phyloP scores from a whole-genome alignment of 2,329 filamentous ascomycete species.

The Metarhizium guizhouense region DNA sequence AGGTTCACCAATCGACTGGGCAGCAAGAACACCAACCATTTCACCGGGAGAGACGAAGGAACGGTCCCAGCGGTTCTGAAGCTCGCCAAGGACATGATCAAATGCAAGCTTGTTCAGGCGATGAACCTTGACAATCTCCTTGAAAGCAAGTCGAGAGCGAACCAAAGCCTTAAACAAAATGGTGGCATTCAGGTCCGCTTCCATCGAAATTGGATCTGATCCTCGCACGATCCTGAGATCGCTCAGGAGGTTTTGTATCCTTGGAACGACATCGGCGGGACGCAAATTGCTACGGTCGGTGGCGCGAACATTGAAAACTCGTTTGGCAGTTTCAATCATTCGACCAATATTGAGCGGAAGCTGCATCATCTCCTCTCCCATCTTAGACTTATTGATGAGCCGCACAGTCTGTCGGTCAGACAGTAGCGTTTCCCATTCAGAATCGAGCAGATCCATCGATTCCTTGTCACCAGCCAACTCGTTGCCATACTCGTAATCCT shows the following conservation, averaged over 20 bases:
- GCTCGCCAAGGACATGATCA: slow-evolving; percentile 81
- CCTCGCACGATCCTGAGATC: slow-evolving; percentile 81
- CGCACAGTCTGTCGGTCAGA: slow-evolving; percentile 71
- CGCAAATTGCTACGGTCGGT: slow-evolving; percentile 81
- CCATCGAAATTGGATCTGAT: slow-evolving; percentile 67
- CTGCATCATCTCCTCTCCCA: slow-evolving; percentile 79
- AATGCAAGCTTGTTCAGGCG: slow-evolving; percentile 86
- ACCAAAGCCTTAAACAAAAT: slow-evolving; percentile 87
- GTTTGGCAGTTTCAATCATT: slow-evolving; percentile 83
- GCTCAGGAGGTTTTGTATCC: slow-evolving; percentile 65
- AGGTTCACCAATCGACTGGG: slow-evolving; percentile 96
- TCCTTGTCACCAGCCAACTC: slow-evolving; percentile 83
- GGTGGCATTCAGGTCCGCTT: slow-evolving; percentile 83
- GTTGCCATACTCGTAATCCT: slow-evolving; percentile 63
- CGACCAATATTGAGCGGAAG: slow-evolving; percentile 85
- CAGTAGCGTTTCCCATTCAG: slow-evolving; percentile 73
- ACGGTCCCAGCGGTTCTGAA: slow-evolving; percentile 81
- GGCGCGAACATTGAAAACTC: slow-evolving; percentile 83
- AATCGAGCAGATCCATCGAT: slow-evolving; percentile 77
- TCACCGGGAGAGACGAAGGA: slow-evolving; percentile 86
- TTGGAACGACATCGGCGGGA: slow-evolving; percentile 77
- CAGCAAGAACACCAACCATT: slow-evolving; percentile 96
- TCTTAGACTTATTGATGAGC: slow-evolving; percentile 53
- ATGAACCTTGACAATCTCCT: slow-evolving; percentile 79
- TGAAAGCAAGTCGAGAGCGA: slow-evolving; percentile 84